phyloP scores from a whole-genome alignment of 2,329 filamentous ascomycete species.

The Diaporthe aspalathi region DNA sequence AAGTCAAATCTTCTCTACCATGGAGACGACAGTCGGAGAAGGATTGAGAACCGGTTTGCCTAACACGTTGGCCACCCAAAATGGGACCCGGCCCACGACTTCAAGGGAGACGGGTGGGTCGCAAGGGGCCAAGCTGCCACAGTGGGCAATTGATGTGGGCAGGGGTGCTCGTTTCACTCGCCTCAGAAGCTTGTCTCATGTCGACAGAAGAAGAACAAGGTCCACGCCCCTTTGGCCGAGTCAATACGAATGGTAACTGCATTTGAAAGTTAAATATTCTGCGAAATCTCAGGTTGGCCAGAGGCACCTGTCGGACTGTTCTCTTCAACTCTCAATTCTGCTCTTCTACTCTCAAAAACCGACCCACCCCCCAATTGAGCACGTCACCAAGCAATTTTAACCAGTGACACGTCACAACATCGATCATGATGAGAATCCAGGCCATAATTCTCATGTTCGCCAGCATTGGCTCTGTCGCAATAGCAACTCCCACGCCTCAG shows the following conservation, averaged over 20 bases:
- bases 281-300: background rate
- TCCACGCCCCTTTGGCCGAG: background rate
- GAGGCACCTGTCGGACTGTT: fast-evolving
- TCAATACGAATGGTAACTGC: background rate
- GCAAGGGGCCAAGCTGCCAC: background rate
- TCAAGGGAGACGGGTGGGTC: no score
- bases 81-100: no score
- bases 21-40: no score
- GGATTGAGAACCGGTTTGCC: no score
- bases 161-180: background rate
- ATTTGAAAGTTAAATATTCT: background rate
- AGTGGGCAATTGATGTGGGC: background rate
- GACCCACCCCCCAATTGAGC: background rate
- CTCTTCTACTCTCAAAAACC: background rate
- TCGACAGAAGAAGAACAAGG: slow-evolving; percentile 8
- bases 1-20: no score
- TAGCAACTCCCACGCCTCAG: background rate
- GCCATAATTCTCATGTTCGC: background rate
- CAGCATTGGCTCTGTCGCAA: background rate
- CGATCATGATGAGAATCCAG: background rate
- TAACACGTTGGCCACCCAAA: no score
- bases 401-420: background rate
- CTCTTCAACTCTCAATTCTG: background rate
- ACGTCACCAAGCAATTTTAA: background rate
- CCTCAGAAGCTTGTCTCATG: slow-evolving; percentile 14